Conservation (phyloP, 768 basidiomycete genomes). For the Leccinum boreale region DNA sequence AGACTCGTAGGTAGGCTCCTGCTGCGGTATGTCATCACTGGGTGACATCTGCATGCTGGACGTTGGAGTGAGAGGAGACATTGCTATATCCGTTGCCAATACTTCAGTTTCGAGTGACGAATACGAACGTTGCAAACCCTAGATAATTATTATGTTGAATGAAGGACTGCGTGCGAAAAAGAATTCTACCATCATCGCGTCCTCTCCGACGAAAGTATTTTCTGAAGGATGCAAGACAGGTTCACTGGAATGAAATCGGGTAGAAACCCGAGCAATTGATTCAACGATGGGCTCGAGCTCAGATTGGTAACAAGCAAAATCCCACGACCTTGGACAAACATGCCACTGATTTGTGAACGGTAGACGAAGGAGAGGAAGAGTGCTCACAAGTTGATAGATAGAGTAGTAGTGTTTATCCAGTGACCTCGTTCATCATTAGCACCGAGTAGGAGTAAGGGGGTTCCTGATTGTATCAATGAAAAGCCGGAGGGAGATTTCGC, state of each 20-base stretch:
- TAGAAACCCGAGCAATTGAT: background rate
- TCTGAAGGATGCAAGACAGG: background rate
- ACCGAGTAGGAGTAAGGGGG: slow-evolving; percentile 25
- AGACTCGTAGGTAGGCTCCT: background rate
- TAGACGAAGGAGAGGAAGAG: background rate
- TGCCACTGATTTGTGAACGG: background rate
- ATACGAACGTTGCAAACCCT: background rate
- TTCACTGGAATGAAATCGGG: background rate
- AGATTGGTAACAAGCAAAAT: slow-evolving; percentile 18
- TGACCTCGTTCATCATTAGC: background rate
- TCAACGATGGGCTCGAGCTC: slow-evolving; percentile 17
- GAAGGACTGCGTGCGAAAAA: background rate
- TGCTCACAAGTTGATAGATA: slow-evolving; percentile 22
- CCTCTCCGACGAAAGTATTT: background rate
- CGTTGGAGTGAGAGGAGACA: background rate
- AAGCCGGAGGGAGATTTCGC: slow-evolving; percentile 17
- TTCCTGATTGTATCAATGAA: slow-evolving; percentile 28
- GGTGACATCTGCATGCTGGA: background rate
- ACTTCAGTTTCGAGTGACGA: background rate
- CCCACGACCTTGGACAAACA: slow-evolving; percentile 19
- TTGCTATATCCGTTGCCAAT: background rate
- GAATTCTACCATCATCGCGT: slow-evolving; percentile 12
- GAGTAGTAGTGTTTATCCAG: slow-evolving; percentile 21
- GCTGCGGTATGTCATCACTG: background rate
- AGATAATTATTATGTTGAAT: slow-evolving; percentile 10